Conservation (phyloP, 495 filamentous ascomycete genomes). For the Parathielavia appendiculata region DNA sequence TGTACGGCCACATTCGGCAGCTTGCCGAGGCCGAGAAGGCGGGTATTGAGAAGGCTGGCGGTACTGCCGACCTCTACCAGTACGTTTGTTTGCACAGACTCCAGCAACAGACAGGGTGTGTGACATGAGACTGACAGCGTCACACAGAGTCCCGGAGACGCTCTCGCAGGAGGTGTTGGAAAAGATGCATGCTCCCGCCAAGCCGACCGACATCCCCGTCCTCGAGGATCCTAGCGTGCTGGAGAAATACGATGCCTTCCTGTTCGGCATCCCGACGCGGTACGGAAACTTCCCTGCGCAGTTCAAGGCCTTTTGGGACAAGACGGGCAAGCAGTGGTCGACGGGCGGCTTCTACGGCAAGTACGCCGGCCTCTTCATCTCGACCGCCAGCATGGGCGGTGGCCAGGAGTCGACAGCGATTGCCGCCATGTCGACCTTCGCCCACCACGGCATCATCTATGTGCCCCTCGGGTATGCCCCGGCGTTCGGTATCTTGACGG, state of each 20-base stretch:
- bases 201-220: conserved; percentile 60
- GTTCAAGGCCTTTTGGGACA: conserved; percentile 90
- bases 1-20: conserved; percentile 85
- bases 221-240: conserved; percentile 59
- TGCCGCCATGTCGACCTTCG: conserved; percentile 76
- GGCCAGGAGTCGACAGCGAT: conserved; percentile 89
- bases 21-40: conserved; percentile 86
- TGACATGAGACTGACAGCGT: not conserved
- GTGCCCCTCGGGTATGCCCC: conserved; percentile 91
- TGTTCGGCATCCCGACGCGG: conserved; percentile 95
- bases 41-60: conserved; percentile 86
- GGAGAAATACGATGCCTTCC: conserved; percentile 80
- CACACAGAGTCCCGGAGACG: conserved; percentile 71
- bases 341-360: conserved; percentile 79
- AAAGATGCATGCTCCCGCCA: conserved; percentile 81
- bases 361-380: conserved; percentile 87
- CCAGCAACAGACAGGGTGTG: too few species aligned
- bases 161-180: conserved; percentile 72
- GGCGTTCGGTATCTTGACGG: conserved; percentile 60
- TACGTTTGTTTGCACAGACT: conserved; percentile 34
- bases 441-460: conserved; percentile 93
- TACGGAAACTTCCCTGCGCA: conserved; percentile 98
- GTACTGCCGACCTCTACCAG: conserved; percentile 74
- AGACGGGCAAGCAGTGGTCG: conserved; percentile 67
- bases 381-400: conserved; percentile 74